phyloP scores from a whole-genome alignment of 257 asterid genomes.

The Thymus mandschuricus region DNA sequence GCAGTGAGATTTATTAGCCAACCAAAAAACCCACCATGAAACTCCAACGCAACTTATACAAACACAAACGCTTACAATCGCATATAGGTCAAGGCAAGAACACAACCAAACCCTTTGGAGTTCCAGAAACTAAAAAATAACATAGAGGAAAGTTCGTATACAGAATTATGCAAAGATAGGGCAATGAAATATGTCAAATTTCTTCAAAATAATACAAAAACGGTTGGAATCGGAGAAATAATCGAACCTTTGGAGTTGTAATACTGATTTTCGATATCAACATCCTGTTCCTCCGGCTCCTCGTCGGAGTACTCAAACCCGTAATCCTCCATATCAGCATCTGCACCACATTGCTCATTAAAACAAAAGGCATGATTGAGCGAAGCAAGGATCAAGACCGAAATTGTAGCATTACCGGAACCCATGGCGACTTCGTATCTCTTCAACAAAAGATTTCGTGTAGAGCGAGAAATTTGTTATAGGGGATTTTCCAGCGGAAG shows the following conservation, averaged over 20 bases:
- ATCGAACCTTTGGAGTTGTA: slow-evolving; percentile 90
- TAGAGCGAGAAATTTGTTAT: slow-evolving; percentile 1
- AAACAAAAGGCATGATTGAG: slow-evolving; percentile 3
- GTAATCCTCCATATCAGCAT: slow-evolving; percentile 99
- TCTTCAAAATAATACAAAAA: not conserved
- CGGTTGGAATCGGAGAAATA: not conserved
- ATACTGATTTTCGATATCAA: slow-evolving; percentile 94
- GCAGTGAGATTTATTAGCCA: not conserved
- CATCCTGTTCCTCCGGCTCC: slow-evolving; percentile 96
- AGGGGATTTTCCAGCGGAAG: slow-evolving; percentile 24
- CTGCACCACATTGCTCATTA: slow-evolving; percentile 38
- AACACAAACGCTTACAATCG: slow-evolving; percentile 13
- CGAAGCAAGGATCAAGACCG: slow-evolving; percentile 17
- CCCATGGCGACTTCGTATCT: slow-evolving; percentile 48
- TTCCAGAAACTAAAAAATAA: not conserved
- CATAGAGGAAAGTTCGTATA: not conserved
- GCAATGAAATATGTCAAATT: not conserved
- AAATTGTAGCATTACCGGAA: slow-evolving; percentile 50
- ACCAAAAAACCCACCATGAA: slow-evolving; percentile 1
- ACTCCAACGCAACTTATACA: not conserved
- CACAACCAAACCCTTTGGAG: not conserved
- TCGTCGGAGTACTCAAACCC: slow-evolving; percentile 99
- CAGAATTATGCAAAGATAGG: slow-evolving; percentile 19
- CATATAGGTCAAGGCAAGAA: not conserved
- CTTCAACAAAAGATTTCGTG: slow-evolving; percentile 31